Conservation (phyloP, 768 basidiomycete species). For the Pleurotus cornucopiae region DNA sequence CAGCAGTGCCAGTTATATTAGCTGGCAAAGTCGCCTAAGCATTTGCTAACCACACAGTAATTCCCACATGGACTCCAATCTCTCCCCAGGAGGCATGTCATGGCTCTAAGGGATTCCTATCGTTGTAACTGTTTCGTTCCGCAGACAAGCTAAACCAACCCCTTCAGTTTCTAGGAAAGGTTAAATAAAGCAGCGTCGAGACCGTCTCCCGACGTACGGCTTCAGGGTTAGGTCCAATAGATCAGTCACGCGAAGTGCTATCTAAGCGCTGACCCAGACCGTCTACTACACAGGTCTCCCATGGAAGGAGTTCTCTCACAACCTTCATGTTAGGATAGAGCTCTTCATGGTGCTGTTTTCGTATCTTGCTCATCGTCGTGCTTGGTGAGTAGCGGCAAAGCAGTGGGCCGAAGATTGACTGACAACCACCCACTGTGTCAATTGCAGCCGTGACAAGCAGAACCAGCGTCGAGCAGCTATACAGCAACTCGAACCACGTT, state of each 20-base stretch:
- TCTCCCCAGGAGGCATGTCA: too few species aligned
- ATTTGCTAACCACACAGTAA: too few species aligned
- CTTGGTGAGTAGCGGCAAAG: constrained; percentile 24
- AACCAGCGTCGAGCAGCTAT: constrained; percentile 29
- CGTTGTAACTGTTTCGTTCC: too few species aligned
- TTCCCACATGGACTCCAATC: too few species aligned
- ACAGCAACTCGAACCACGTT: constrained; percentile 21
- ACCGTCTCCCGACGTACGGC: too few species aligned
- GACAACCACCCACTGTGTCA: not conserved
- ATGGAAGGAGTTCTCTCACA: not conserved
- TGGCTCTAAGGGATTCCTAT: too few species aligned
- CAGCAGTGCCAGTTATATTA: too few species aligned
- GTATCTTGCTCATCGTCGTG: constrained; percentile 28
- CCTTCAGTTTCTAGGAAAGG: too few species aligned
- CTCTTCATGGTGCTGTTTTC: constrained; percentile 21
- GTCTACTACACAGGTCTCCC: not conserved
- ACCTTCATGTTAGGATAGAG: not conserved
- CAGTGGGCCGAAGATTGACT: not conserved
- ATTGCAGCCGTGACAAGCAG: constrained; percentile 28
- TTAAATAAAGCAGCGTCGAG: too few species aligned
- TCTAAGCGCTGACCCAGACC: not conserved
- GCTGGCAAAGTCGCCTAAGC: too few species aligned
- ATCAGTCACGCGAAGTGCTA: not conserved
- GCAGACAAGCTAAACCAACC: too few species aligned
- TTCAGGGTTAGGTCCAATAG: too few species aligned